A percentile compares a stretch with the other conserved stretches of the same genome.
Conservation (phyloP, 2,329 filamentous ascomycete species). For the Beauveria sp. region DNA sequence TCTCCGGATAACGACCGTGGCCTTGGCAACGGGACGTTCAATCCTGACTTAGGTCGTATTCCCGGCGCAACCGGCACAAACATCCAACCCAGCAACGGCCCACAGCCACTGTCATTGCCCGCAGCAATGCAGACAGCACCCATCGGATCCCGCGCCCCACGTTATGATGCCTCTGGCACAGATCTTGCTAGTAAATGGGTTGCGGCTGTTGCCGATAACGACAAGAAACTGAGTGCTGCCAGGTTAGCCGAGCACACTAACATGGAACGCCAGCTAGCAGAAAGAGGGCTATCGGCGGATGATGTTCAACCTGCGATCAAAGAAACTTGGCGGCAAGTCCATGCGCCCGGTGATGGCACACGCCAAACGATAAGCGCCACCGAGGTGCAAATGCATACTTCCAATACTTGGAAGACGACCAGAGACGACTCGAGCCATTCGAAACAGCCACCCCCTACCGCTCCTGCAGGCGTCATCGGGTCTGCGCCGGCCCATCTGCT, state of each 20-base stretch:
- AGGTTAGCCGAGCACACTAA: conserved; percentile 32
- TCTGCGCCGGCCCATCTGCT: conserved; percentile 17
- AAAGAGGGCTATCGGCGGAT: conserved; percentile 35
- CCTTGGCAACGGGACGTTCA: conserved; percentile 73
- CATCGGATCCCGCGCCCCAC: conserved; percentile 24
- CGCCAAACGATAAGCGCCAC: conserved; percentile 19
- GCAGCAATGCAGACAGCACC: conserved; percentile 18
- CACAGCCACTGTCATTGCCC: conserved; percentile 38
- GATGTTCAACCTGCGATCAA: conserved; percentile 42
- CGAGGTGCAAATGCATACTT: conserved; percentile 22
- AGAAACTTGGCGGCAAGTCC: conserved; percentile 45
- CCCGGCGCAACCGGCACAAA: conserved; percentile 29
- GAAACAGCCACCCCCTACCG: not conserved
- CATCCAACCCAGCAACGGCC: conserved; percentile 29
- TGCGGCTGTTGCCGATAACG: conserved; percentile 34
- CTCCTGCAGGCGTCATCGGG: conserved; percentile 5
- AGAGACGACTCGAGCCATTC: conserved; percentile 19
- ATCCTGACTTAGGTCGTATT: conserved; percentile 47
- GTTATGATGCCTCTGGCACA: conserved; percentile 21
- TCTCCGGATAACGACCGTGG: conserved; percentile 63
- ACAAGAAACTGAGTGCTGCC: conserved; percentile 35
- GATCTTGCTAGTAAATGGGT: conserved; percentile 36
- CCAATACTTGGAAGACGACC: conserved; percentile 23
- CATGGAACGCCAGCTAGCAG: conserved; percentile 35
- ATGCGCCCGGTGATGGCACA: conserved; percentile 29